These are phyloP conservation scores for Alternaria longipes DNA, from an alignment of 2,329 filamentous ascomycete genomes.

Conservation along the genomic window DNA sequence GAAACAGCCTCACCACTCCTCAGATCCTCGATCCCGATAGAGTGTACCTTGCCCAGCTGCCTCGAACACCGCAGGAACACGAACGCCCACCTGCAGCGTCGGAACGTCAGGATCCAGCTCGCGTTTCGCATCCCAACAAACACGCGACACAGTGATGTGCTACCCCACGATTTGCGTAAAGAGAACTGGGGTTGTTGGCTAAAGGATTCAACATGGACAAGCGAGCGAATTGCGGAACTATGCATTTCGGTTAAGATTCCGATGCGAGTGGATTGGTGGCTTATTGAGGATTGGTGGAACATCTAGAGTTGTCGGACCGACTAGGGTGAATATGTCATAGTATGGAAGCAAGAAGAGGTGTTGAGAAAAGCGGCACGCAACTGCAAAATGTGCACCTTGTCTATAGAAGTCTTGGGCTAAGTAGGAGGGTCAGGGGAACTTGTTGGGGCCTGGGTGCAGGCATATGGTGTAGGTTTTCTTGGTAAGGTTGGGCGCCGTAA, in stretches of 20 bases:
- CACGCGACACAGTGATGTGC: conserved; percentile 20
- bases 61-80: conserved; percentile 9
- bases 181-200: conserved; percentile 19
- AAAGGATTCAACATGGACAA: conserved; percentile 13
- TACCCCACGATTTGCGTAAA: conserved; percentile 33
- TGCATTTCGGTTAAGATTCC: neutral
- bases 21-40: conserved; percentile 1
- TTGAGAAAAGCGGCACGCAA: neutral
- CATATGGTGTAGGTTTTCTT: neutral
- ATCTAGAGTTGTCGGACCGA: conserved; percentile 13
- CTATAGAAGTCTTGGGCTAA: neutral
- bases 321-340: conserved; percentile 3
- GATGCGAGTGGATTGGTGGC: conserved; percentile 1
- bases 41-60: neutral
- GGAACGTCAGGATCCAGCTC: conserved; percentile 7
- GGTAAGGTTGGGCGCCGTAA: neutral
- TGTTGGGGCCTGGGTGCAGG: neutral
- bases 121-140: conserved; percentile 5
- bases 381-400: neutral
- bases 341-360: neutral
- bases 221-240: conserved; percentile 12
- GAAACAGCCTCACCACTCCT: neutral
- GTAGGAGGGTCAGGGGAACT: neutral
- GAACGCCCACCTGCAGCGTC: neutral
- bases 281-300: conserved; percentile 15